A percentile compares a stretch with the other conserved stretches of the same genome.
These are phyloP conservation scores for Bryoerythrophyllum caledonicum DNA, from an alignment of 225 moss, liverwort and hornwort species.

Conservation along the genomic window DNA sequence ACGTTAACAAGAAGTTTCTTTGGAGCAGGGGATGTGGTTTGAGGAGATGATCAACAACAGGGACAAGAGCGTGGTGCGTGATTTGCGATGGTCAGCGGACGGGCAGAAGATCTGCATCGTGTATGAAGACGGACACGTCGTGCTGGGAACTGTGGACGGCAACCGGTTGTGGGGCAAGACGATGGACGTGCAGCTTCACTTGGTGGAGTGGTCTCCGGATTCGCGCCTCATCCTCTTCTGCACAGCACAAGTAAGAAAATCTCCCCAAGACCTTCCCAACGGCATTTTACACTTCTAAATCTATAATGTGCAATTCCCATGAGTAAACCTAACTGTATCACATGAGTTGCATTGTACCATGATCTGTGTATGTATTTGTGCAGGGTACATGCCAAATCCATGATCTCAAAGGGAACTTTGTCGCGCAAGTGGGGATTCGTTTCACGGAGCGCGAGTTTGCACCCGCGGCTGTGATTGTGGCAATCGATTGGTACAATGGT, in stretches of 20 bases:
- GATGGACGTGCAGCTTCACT: slow-evolving; percentile 61
- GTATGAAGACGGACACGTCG: slow-evolving; percentile 92
- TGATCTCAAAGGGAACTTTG: slow-evolving; percentile 76
- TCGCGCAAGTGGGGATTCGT: slow-evolving; percentile 64
- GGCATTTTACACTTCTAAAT: too few relatives aligned
- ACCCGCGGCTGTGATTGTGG: slow-evolving; percentile 50
- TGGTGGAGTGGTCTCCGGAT: slow-evolving; percentile 95
- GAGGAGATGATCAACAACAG: slow-evolving; percentile 96
- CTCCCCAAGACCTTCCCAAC: too few relatives aligned
- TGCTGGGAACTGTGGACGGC: slow-evolving; percentile 94
- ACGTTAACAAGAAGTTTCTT: too few relatives aligned
- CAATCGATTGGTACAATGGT: slow-evolving; percentile 96
- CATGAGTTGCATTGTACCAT: too few relatives aligned
- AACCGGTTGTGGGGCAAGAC: slow-evolving; percentile 89
- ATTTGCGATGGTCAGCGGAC: slow-evolving; percentile 87
- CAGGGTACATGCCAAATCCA: slow-evolving; percentile 90
- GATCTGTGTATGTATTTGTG: too few relatives aligned
- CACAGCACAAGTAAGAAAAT: slow-evolving; percentile 58
- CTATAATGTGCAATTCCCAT: too few relatives aligned
- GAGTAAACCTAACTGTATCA: too few relatives aligned
- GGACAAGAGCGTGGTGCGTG: slow-evolving; percentile 86
- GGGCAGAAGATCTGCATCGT: slow-evolving; percentile 95
- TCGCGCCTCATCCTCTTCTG: slow-evolving; percentile 76
- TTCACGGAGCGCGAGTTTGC: slow-evolving; percentile 49
- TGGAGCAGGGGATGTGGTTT: slow-evolving; percentile 90